These are phyloP conservation scores for Rhizopogon sp. DNA, from an alignment of 768 basidiomycete species.

Conservation along the genomic window DNA sequence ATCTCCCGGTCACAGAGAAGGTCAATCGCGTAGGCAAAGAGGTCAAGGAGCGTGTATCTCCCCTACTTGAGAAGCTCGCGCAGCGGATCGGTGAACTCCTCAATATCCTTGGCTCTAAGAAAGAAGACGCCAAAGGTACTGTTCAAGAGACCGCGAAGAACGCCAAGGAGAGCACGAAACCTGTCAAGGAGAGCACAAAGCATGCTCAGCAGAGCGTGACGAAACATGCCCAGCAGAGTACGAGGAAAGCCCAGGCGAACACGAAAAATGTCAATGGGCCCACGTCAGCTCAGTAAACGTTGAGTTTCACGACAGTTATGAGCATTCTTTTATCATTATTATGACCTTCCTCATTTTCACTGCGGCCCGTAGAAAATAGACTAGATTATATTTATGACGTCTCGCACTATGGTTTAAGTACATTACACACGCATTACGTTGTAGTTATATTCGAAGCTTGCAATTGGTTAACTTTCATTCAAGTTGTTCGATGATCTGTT, in stretches of 20 bases:
- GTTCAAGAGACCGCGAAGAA: not conserved
- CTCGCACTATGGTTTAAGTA: not conserved
- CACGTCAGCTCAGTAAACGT: slow-evolving; percentile 6
- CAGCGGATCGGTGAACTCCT: slow-evolving; percentile 31
- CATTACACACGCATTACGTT: not conserved
- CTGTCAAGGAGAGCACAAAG: too few species aligned
- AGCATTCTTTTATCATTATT: slow-evolving; percentile 3
- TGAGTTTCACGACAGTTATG: not conserved
- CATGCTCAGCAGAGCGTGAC: too few species aligned
- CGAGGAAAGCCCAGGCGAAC: not conserved
- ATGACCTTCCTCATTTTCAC: slow-evolving; percentile 3
- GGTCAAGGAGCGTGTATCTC: slow-evolving; percentile 56
- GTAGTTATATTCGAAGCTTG: not conserved
- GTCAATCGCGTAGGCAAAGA: slow-evolving; percentile 49
- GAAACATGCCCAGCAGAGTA: too few species aligned
- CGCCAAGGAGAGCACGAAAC: not conserved
- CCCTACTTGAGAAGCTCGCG: slow-evolving; percentile 50
- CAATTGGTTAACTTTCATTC: not conserved
- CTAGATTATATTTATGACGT: slow-evolving; percentile 14
- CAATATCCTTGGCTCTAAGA: slow-evolving; percentile 21
- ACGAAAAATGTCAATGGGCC: slow-evolving; percentile 6
- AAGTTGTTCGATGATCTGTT: too few species aligned
- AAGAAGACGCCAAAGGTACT: slow-evolving; percentile 15
- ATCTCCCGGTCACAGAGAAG: slow-evolving; percentile 61
- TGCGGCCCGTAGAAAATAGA: slow-evolving; percentile 19